phyloP scores from a whole-genome alignment of 345 rosid genomes.

The Salix exigua region DNA sequence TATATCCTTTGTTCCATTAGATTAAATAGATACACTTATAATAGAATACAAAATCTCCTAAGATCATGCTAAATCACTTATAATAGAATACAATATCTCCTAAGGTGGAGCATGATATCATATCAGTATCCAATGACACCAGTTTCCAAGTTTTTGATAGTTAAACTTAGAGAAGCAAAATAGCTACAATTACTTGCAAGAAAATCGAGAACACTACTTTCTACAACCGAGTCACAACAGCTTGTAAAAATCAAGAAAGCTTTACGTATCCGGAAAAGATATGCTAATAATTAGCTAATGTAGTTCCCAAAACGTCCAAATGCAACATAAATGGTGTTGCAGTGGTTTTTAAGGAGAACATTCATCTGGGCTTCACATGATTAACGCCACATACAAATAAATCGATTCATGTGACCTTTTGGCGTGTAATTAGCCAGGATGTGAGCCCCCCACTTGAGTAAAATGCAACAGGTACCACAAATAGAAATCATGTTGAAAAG shows the following conservation, averaged over 20 bases:
- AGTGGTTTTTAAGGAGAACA: constrained; percentile 67
- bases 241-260: background rate
- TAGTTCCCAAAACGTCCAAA: constrained; percentile 78
- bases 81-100: too few species aligned
- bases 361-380: constrained; percentile 47
- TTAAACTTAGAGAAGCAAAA: too few species aligned
- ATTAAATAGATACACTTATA: too few species aligned
- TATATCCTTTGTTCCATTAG: too few species aligned
- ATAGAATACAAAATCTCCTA: too few species aligned
- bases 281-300: constrained; percentile 9
- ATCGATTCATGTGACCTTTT: background rate
- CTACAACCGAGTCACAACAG: too few species aligned
- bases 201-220: background rate
- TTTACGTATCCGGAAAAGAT: background rate
- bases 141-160: too few species aligned
- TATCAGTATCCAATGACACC: background rate
- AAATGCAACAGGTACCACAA: background rate
- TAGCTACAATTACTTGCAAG: background rate
- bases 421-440: background rate
- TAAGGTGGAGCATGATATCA: too few species aligned
- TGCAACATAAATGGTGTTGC: constrained; percentile 40
- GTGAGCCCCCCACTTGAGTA: constrained; percentile 10
- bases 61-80: too few species aligned
- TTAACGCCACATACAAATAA: constrained; percentile 20
- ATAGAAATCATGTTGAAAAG: background rate